Base-by-base conservation (phyloP, 257 asterid genomes). In the Avicennia marina region DNA sequence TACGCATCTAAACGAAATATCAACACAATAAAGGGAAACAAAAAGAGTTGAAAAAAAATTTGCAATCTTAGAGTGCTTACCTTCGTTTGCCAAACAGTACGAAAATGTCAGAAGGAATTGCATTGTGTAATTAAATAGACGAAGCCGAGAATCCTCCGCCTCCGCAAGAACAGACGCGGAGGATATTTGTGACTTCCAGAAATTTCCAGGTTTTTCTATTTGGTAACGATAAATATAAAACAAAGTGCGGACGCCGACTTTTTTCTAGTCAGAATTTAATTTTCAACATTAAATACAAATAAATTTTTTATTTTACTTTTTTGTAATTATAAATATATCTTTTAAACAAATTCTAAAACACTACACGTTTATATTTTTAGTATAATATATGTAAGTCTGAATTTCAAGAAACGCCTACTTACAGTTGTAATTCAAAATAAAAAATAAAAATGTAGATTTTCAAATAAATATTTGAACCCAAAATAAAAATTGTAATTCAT, bases 201-300 rank as follows among this genome's bases (percentile, higher is more conserved):
- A 45, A 50, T 12, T 63, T 67, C 78, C 67, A 67, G 71, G 27
- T 51, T 36, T 3, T 60, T 61, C 62, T 16, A 31, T 11, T 33
- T 20, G 24, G 11, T 45, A 18, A 5, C 7, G 0, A 32, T 16
- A 59, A 29, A 11, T 4, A 2, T 11, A 3, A 2, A 19, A 58
- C 18, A 7, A 3, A n/a, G 8, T 8, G 8, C 34, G 2, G 11
- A 21, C 31, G 62, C 53, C 48, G 17, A 36, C 26, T 39, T 10
- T 25, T 13, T 15, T 9, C 0, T 11, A 42, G 39, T 33, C 40
- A 20, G 42, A 53, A 38, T 34, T 20, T 11, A 25, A 20, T 43
- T 31, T 52, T 33, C n/a, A n/a, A n/a, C n/a, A n/a, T n/a, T n/a
- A n/a, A n/a, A n/a, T n/a, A n/a, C n/a, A n/a, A n/a, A n/a, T n/a